phyloP scores from a whole-genome alignment of 192 early-diverging fungal genomes.

The Backusella circina region DNA sequence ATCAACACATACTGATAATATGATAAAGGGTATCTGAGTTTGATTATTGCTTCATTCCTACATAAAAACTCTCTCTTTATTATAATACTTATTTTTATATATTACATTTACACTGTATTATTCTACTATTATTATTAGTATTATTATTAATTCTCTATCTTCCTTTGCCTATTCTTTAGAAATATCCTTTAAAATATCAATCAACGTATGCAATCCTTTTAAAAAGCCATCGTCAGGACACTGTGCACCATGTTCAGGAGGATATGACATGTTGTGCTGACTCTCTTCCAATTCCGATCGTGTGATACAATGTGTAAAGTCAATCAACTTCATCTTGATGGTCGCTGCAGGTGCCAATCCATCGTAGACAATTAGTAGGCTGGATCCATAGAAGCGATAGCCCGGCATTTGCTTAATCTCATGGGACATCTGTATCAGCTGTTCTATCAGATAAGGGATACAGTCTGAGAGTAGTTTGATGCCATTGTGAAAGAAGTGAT shows the following conservation, averaged over 20 bases:
- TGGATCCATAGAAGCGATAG: constrained; percentile 88
- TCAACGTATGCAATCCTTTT: constrained; percentile 69
- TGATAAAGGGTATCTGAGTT: too few relatives aligned
- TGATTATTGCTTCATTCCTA: too few relatives aligned
- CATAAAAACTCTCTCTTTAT: too few relatives aligned
- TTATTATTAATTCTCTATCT: not conserved
- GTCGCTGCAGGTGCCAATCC: constrained; percentile 40
- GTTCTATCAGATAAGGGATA: constrained; percentile 75
- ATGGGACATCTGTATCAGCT: constrained; percentile 66
- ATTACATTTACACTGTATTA: not conserved
- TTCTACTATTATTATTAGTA: not conserved
- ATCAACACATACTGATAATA: too few relatives aligned
- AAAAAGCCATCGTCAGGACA: constrained; percentile 81
- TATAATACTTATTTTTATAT: too few relatives aligned
- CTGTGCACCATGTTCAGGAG: constrained; percentile 34
- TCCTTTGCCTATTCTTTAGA: constrained; percentile 16
- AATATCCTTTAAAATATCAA: constrained; percentile 61
- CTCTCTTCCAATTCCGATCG: constrained; percentile 32
- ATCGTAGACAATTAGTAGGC: constrained; percentile 91
- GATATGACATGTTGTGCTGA: constrained; percentile 30
- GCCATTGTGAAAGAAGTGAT: constrained; percentile 87
- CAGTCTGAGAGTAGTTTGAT: constrained; percentile 65
- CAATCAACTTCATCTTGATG: constrained; percentile 86
- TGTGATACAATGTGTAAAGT: constrained; percentile 88
- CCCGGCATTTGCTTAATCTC: constrained; percentile 70